Evolutionary conservation across 805 yeast genomes (phyloP).

Genomic region (Tetrapisispora iriomotensis): DNA sequence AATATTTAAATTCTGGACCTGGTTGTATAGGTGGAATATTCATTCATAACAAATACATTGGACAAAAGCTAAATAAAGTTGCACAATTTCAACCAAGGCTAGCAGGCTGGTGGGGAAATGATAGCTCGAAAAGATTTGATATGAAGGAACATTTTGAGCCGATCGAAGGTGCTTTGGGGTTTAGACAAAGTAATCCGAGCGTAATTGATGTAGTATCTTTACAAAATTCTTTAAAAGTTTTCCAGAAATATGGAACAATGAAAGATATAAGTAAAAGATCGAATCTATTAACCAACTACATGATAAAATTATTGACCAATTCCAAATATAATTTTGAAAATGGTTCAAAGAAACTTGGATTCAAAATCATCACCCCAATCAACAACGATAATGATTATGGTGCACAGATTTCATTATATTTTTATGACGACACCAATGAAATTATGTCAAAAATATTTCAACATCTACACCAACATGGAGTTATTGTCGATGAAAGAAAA

Average conservation of each 20-base stretch:
- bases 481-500: conserved; percentile 79
- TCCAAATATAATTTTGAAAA: conserved; percentile 31
- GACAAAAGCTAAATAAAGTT: conserved; percentile 18
- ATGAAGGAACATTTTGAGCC: conserved; percentile 78
- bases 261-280: conserved; percentile 46
- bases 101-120: conserved; percentile 98
- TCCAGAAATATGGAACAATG: conserved; percentile 57
- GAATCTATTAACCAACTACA: conserved; percentile 43
- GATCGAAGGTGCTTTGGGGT: conserved; percentile 76
- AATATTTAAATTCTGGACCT: conserved; percentile 86
- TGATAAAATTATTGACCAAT: conserved; percentile 38
- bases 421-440: conserved; percentile 32
- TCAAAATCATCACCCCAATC: conserved; percentile 69
- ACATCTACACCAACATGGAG: conserved; percentile 44
- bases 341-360: conserved; percentile 24
- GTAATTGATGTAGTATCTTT: conserved; percentile 76
- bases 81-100: conserved; percentile 33
- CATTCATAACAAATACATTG: conserved; percentile 48
- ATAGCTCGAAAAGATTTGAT: conserved; percentile 55
- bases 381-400: conserved; percentile 50
- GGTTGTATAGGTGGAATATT: conserved; percentile 87
- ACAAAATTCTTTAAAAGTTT: conserved; percentile 53
- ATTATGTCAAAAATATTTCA: conserved; percentile 53
- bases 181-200: conserved; percentile 83
- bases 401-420: conserved; percentile 69